Percentiles rank a stretch among this genome's conserved stretches.
These are phyloP conservation scores for Jimgerdemannia lactiflua DNA, from an alignment of 192 early-diverging fungal genomes.

Conservation along the genomic window DNA sequence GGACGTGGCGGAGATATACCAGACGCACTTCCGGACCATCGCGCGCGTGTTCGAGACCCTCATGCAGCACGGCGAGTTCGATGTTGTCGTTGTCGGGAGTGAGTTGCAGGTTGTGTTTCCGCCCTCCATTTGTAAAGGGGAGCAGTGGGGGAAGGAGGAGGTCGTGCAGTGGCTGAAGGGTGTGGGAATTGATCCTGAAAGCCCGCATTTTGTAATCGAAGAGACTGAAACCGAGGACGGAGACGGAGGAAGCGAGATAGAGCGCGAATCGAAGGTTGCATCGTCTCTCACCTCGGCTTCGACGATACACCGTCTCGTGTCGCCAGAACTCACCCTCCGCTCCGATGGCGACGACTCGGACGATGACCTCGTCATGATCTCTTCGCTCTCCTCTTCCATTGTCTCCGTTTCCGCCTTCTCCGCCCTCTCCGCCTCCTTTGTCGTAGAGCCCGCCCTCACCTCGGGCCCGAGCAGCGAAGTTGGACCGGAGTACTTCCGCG, in stretches of 20 bases:
- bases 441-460: neutral
- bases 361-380: neutral
- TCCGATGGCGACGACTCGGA: neutral
- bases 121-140: neutral
- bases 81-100: neutral
- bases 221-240: neutral
- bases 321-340: neutral
- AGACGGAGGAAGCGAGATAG: neutral
- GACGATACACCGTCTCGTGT: neutral
- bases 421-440: neutral
- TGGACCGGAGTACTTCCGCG: slow-evolving; percentile 32
- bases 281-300: neutral
- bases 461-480: neutral
- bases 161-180: neutral
- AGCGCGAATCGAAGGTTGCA: neutral
- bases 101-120: neutral
- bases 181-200: neutral
- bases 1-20: neutral
- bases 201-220: neutral
- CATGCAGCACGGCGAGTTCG: neutral
- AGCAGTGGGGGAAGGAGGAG: neutral
- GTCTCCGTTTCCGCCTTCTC: neutral
- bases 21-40: neutral
- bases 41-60: neutral
- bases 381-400: neutral